Conservation (phyloP, 2,329 filamentous ascomycete species). For the Trichoderma simmonsii region DNA sequence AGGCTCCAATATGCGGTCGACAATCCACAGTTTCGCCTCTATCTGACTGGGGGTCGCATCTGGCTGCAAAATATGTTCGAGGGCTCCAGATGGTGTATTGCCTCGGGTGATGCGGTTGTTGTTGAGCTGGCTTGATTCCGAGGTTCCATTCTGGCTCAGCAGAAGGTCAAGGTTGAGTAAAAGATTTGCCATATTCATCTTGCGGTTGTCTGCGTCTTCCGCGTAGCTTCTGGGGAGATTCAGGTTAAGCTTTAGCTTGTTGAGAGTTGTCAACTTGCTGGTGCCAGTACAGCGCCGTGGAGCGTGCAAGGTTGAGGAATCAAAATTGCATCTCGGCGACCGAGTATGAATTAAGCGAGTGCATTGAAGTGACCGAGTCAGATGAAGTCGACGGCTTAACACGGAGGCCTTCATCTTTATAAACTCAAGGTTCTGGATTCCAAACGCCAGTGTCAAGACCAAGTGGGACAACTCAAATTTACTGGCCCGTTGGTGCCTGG, state of each 20-base stretch:
- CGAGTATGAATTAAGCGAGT: background rate
- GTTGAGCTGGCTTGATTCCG: background rate
- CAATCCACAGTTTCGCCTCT: slow-evolving; percentile 22
- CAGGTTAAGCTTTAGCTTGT: background rate
- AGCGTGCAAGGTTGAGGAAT: background rate
- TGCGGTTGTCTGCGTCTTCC: background rate
- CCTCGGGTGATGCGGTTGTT: slow-evolving; percentile 13
- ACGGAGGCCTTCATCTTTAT: background rate
- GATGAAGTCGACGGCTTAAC: background rate
- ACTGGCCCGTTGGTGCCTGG: background rate
- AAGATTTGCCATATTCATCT: slow-evolving; percentile 7
- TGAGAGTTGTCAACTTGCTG: background rate
- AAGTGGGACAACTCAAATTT: background rate
- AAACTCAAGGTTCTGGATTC: background rate
- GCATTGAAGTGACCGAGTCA: background rate
- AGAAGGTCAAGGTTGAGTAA: slow-evolving; percentile 9
- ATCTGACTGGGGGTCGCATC: background rate
- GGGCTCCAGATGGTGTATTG: slow-evolving; percentile 9
- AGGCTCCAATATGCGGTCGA: slow-evolving; percentile 26
- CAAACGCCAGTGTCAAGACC: background rate
- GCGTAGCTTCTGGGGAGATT: background rate
- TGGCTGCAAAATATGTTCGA: background rate
- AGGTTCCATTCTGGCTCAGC: slow-evolving; percentile 2
- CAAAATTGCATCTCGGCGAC: background rate
- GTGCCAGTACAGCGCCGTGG: background rate